Conservation (phyloP, 2,329 filamentous ascomycete genomes). For the Didymosphaeria variabile region DNA sequence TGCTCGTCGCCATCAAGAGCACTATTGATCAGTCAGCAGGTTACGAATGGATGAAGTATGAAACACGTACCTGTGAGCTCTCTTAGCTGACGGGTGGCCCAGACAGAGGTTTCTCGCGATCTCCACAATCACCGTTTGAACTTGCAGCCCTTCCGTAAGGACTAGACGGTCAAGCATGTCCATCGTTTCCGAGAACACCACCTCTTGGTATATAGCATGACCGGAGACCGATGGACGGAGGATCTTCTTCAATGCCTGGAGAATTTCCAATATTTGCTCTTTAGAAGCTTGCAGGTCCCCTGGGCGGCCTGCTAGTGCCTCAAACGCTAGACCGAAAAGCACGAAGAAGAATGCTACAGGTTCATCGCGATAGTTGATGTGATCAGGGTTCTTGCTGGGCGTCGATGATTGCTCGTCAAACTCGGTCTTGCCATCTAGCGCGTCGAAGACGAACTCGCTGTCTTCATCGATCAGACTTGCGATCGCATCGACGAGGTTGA, state of each 20-base stretch:
- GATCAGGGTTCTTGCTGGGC: constrained; percentile 68
- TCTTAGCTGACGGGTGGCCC: constrained; percentile 87
- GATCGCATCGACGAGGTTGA: constrained; percentile 96
- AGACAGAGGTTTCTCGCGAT: constrained; percentile 91
- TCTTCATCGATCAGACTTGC: constrained; percentile 97
- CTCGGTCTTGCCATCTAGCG: constrained; percentile 80
- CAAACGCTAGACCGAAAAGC: constrained; percentile 93
- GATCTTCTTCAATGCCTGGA: constrained; percentile 93
- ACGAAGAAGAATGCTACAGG: constrained; percentile 99
- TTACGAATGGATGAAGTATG: neutral
- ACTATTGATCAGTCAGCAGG: constrained; percentile 26
- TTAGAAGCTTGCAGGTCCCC: constrained; percentile 74
- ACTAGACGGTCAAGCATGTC: constrained; percentile 92
- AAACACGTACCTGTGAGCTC: constrained; percentile 64
- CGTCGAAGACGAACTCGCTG: constrained; percentile 96
- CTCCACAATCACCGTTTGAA: constrained; percentile 92
- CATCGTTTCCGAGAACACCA: constrained; percentile 96
- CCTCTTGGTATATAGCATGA: constrained; percentile 94
- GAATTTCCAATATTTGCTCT: constrained; percentile 85
- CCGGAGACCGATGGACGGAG: constrained; percentile 92
- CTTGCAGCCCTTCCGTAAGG: constrained; percentile 86
- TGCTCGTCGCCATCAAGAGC: constrained; percentile 68
- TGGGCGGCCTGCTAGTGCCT: constrained; percentile 86
- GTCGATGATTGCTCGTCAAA: constrained; percentile 39
- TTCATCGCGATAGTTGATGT: constrained; percentile 96